Conservation (phyloP, 805 yeast species). For the Millerago galiae region DNA sequence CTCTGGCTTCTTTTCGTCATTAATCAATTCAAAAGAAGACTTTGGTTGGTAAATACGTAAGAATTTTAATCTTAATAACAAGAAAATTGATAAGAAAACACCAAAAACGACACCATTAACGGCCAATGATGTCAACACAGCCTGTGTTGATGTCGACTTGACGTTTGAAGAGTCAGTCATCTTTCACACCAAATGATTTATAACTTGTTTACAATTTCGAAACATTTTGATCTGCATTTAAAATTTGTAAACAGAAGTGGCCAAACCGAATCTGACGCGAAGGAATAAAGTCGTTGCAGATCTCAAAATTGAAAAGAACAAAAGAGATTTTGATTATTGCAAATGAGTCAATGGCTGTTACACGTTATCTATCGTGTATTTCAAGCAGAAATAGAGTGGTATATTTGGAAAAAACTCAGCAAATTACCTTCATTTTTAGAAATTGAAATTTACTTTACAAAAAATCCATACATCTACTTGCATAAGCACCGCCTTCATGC, state of each 20-base stretch:
- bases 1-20: constrained; percentile 59
- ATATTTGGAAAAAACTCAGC: too few relatives aligned
- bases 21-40: constrained; percentile 52
- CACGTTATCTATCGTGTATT: too few relatives aligned
- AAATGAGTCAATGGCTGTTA: too few relatives aligned
- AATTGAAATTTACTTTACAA: too few relatives aligned
- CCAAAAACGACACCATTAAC: constrained; percentile 64
- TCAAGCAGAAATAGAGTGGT: too few relatives aligned
- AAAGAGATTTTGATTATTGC: too few relatives aligned
- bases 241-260: not conserved
- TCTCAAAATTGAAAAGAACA: not conserved
- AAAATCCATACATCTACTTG: too few relatives aligned
- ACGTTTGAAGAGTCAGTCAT: constrained; percentile 1
- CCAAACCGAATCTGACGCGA: not conserved
- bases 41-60: constrained; percentile 82
- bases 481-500: too few relatives aligned
- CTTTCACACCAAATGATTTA: not conserved
- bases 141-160: constrained; percentile 54
- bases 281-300: not conserved
- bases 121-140: constrained; percentile 66
- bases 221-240: too few relatives aligned
- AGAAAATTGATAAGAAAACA: constrained; percentile 52
- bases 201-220: too few relatives aligned
- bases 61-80: constrained; percentile 57
- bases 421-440: too few relatives aligned